phyloP scores from a whole-genome alignment of 2,329 filamentous ascomycete species.

The Alternaria ventricosa region DNA sequence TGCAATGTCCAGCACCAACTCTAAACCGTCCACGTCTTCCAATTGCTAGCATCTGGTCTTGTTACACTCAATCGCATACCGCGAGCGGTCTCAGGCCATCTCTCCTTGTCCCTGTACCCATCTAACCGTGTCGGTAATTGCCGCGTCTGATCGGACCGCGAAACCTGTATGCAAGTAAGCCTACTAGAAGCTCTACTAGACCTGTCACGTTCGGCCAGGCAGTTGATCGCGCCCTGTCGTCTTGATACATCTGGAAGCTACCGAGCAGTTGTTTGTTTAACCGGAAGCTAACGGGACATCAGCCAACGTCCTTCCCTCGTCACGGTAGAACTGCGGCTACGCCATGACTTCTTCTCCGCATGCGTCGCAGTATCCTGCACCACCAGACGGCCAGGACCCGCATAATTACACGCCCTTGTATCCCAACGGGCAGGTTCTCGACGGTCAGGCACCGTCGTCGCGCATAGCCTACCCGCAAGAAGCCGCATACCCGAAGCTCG shows the following conservation, averaged over 20 bases:
- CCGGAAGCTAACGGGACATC: conserved; percentile 17
- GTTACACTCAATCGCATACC: not conserved
- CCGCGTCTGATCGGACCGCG: conserved; percentile 12
- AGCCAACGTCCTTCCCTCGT: conserved; percentile 14
- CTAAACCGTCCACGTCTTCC: not conserved
- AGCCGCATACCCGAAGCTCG: conserved; percentile 42
- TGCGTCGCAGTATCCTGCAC: conserved; percentile 26
- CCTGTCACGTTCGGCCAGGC: not conserved
- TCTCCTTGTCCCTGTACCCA: not conserved
- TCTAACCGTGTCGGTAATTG: conserved; percentile 1
- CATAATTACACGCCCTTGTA: conserved; percentile 45
- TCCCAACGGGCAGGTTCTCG: conserved; percentile 12
- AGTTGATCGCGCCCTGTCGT: not conserved
- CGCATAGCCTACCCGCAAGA: conserved; percentile 32
- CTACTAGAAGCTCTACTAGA: not conserved
- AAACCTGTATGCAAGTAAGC: not conserved
- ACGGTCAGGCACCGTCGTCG: conserved; percentile 17
- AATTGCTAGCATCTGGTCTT: not conserved
- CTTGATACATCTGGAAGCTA: conserved; percentile 3
- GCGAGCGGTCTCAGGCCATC: not conserved
- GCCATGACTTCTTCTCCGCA: conserved; percentile 17
- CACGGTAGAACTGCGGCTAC: conserved; percentile 22
- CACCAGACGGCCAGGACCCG: conserved; percentile 25
- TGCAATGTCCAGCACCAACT: not conserved
- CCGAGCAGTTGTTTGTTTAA: not conserved